Evolutionary conservation across 2,329 filamentous ascomycete genomes (phyloP).

Genomic region (Talaromyces sp.): DNA sequence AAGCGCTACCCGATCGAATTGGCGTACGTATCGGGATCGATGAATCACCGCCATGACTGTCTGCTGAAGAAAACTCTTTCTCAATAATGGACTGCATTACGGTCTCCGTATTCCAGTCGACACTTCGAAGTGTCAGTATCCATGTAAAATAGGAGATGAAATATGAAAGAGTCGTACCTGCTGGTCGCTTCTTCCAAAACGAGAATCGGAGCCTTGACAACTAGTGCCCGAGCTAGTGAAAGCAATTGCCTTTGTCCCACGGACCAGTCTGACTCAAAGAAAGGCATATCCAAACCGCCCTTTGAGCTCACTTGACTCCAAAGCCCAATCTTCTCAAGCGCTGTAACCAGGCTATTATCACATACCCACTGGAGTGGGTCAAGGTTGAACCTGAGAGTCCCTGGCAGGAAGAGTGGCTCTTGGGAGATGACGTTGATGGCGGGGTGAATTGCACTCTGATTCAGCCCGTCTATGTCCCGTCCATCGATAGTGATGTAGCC

Average conservation of each 20-base stretch:
- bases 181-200: conserved; percentile 43
- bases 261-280: conserved; percentile 50
- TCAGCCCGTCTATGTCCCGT: conserved; percentile 34
- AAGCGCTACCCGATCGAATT: conserved; percentile 38
- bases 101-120: conserved; percentile 56
- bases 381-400: neutral
- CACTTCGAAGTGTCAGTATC: conserved; percentile 31
- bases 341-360: conserved; percentile 28
- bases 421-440: conserved; percentile 61
- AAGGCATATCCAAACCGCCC: conserved; percentile 33
- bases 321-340: conserved; percentile 37
- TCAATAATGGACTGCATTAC: conserved; percentile 56
- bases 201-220: conserved; percentile 45
- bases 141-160: neutral
- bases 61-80: conserved; percentile 49
- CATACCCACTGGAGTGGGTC: neutral
- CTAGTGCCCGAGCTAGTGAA: conserved; percentile 57
- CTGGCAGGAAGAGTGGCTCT: conserved; percentile 1
- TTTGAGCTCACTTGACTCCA: conserved; percentile 35
- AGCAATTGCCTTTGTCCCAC: conserved; percentile 63
- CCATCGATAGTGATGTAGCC: conserved; percentile 44
- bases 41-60: conserved; percentile 60
- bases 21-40: conserved; percentile 46
- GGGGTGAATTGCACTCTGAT: conserved; percentile 26
- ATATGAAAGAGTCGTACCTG: conserved; percentile 25